phyloP scores from a whole-genome alignment of 257 asterid species.

The Capsicum rhomboideum region DNA sequence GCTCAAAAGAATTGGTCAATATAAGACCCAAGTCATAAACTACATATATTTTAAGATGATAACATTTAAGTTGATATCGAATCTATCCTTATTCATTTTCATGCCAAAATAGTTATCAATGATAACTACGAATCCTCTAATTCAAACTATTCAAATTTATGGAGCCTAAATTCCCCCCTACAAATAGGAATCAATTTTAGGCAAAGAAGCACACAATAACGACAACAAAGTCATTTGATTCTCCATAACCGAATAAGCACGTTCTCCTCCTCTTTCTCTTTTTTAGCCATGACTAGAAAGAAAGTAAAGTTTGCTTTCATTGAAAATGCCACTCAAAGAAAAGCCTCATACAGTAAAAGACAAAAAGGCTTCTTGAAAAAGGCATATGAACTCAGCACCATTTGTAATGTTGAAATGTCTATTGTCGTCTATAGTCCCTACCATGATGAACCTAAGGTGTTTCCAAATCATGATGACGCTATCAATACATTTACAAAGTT shows the following conservation, averaged over 20 bases:
- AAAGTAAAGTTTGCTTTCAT: neutral
- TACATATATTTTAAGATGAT: neutral
- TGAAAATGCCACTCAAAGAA: neutral
- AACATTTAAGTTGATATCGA: neutral
- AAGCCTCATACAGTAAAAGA: neutral
- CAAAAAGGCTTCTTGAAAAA: neutral
- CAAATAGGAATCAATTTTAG: neutral
- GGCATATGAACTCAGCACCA: neutral
- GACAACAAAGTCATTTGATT: neutral
- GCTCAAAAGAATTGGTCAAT: neutral
- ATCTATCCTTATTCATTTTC: neutral
- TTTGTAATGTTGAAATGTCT: neutral
- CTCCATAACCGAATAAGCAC: neutral
- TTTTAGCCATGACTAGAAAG: neutral
- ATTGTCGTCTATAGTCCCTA: neutral
- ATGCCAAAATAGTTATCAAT: neutral
- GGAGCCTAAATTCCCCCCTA: neutral
- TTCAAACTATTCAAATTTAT: neutral
- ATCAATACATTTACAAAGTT: neutral
- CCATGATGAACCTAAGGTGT: neutral
- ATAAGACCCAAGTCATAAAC: neutral
- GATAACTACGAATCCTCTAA: neutral
- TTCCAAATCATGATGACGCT: neutral
- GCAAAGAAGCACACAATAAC: neutral
- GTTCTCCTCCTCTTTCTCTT: neutral